Conservation (phyloP, 306 rosid species). For the Sicyos edulis region DNA sequence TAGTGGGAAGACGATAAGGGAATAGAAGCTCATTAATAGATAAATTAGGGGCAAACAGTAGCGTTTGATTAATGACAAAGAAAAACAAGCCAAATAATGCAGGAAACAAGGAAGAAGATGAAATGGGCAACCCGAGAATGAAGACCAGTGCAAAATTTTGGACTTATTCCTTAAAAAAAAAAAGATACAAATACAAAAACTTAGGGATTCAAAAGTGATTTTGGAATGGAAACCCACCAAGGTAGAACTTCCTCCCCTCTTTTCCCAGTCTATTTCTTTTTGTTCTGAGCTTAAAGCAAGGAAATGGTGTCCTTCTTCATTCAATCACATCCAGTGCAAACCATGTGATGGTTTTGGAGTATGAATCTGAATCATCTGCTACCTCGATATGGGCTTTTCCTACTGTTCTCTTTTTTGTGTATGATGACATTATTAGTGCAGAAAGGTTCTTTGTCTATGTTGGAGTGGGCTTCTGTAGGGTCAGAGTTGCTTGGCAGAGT, state of each 20-base stretch:
- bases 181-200: slow-evolving; percentile 9
- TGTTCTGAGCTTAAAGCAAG: slow-evolving; percentile 23
- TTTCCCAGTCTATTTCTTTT: slow-evolving; percentile 30
- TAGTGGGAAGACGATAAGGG: slow-evolving; percentile 2
- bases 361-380: slow-evolving; percentile 11
- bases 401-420: slow-evolving; percentile 10
- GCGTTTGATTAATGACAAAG: slow-evolving; percentile 21
- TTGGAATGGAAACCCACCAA: slow-evolving; percentile 26
- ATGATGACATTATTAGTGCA: slow-evolving; percentile 21
- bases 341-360: neutral
- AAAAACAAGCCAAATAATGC: slow-evolving; percentile 27
- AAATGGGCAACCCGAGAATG: slow-evolving; percentile 24
- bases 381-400: slow-evolving; percentile 12
- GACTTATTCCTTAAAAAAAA: slow-evolving; percentile 34
- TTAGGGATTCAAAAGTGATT: slow-evolving; percentile 29
- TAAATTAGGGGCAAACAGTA: slow-evolving; percentile 26
- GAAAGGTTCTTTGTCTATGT: slow-evolving; percentile 21
- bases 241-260: slow-evolving; percentile 42
- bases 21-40: slow-evolving; percentile 13
- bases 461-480: slow-evolving; percentile 12
- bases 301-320: slow-evolving; percentile 26
- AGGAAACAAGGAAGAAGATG: slow-evolving; percentile 28
- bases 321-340: neutral
- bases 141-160: slow-evolving; percentile 31
- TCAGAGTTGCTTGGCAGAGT: neutral